phyloP scores from a whole-genome alignment of 306 rosid species.

The Ziziphus jujuba region DNA sequence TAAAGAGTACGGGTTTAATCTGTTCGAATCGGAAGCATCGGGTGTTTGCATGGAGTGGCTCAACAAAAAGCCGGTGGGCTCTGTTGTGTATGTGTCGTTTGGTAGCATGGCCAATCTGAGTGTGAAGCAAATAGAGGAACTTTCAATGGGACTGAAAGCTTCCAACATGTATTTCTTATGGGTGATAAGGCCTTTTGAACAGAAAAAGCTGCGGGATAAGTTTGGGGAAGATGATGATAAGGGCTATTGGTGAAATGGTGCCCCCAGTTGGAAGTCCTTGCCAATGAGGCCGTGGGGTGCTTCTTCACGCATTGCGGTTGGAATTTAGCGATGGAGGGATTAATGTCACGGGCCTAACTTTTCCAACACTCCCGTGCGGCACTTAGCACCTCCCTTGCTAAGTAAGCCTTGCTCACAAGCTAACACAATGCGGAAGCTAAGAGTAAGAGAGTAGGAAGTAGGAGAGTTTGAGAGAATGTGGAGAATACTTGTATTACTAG shows the following conservation, averaged over 20 bases:
- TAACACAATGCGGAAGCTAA: too few species aligned
- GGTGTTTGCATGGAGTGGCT: constrained; percentile 23
- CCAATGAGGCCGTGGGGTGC: constrained; percentile 45
- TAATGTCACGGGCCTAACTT: too few species aligned
- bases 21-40: background rate
- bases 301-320: constrained; percentile 59
- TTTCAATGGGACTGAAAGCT: constrained; percentile 39
- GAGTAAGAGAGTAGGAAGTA: too few species aligned
- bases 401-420: too few species aligned
- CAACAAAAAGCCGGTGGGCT: constrained; percentile 5
- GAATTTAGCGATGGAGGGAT: constrained; percentile 35
- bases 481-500: too few species aligned
- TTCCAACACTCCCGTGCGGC: too few species aligned
- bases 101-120: constrained; percentile 51
- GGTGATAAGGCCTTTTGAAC: constrained; percentile 47
- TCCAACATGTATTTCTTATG: constrained; percentile 48
- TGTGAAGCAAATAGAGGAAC: constrained; percentile 50
- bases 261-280: constrained; percentile 47
- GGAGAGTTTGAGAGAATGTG: too few species aligned
- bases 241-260: constrained; percentile 56
- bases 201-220: constrained; percentile 25
- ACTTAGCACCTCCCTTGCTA: too few species aligned
- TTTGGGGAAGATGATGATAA: constrained; percentile 31
- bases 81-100: constrained; percentile 48
- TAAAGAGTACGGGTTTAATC: constrained; percentile 21